phyloP scores from a whole-genome alignment of 75 land plant genomes.

The Cryptomeria japonica region DNA sequence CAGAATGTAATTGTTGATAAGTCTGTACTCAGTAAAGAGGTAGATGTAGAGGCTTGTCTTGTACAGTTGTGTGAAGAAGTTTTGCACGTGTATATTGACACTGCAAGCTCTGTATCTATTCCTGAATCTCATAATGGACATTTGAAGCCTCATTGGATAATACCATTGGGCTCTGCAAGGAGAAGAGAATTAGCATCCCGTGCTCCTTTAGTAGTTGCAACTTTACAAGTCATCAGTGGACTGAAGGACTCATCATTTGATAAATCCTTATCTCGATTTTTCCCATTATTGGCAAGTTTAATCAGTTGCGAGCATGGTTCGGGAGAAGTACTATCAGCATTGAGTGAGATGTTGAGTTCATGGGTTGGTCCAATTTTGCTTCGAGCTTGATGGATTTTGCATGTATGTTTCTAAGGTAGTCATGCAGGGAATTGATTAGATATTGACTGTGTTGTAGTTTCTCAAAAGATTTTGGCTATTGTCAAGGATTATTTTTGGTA shows the following conservation, averaged over 20 bases:
- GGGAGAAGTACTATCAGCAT: conserved; percentile 85
- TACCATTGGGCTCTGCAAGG: conserved; percentile 89
- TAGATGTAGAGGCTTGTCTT: conserved; percentile 73
- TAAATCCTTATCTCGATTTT: conserved; percentile 68
- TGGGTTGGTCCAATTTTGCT: conserved; percentile 93
- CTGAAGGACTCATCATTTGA: conserved; percentile 71
- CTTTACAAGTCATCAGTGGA: conserved; percentile 78
- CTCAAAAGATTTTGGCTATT: conserved; percentile 3
- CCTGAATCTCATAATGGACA: conserved; percentile 20
- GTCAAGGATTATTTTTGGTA: background rate
- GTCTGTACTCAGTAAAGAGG: conserved; percentile 50
- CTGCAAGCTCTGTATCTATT: conserved; percentile 38
- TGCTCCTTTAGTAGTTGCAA: conserved; percentile 89
- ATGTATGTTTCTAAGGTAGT: background rate
- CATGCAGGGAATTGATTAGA: background rate
- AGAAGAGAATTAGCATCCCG: conserved; percentile 91
- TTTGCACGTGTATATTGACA: conserved; percentile 62
- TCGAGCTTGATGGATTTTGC: conserved; percentile 46
- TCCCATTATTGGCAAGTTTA: conserved; percentile 77
- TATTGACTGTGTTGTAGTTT: background rate
- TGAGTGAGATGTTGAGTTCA: conserved; percentile 91
- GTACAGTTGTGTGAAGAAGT: conserved; percentile 88
- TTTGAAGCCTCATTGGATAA: conserved; percentile 45
- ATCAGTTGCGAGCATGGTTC: conserved; percentile 99
- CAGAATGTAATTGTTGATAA: conserved; percentile 74